Evolutionary conservation across 805 yeast genomes (phyloP).

Genomic region (Ogataea nitratoaversa): DNA sequence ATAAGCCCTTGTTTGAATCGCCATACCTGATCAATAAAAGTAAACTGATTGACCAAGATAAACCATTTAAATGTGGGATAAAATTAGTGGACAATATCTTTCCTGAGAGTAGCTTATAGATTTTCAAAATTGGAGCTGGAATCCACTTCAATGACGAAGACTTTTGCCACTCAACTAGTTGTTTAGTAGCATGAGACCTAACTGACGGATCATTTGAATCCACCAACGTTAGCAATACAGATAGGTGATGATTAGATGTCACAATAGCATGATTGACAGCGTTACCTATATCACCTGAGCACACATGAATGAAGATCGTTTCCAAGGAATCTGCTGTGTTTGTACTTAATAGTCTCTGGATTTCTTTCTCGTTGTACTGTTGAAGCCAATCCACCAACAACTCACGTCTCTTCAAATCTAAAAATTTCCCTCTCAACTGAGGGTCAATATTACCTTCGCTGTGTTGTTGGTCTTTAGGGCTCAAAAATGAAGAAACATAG

Average conservation of each 20-base stretch:
- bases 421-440: slow-evolving; percentile 6
- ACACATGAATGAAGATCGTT: slow-evolving; percentile 43
- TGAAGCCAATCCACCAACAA: slow-evolving; percentile 57
- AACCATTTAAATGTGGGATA: slow-evolving; percentile 36
- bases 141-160: slow-evolving; percentile 38
- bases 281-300: slow-evolving; percentile 51
- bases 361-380: slow-evolving; percentile 34
- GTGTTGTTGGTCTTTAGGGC: slow-evolving; percentile 3
- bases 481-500: slow-evolving; percentile 14
- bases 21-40: slow-evolving; percentile 64
- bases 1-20: slow-evolving; percentile 35
- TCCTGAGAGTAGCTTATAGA: slow-evolving; percentile 65
- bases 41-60: slow-evolving; percentile 66
- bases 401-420: slow-evolving; percentile 36
- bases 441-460: slow-evolving; percentile 8
- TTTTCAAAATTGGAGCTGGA: slow-evolving; percentile 51
- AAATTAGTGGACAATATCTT: slow-evolving; percentile 29
- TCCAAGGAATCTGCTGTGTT: slow-evolving; percentile 41
- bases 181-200: slow-evolving; percentile 50
- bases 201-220: slow-evolving; percentile 68
- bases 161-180: slow-evolving; percentile 62
- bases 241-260: slow-evolving; percentile 64
- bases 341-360: slow-evolving; percentile 26
- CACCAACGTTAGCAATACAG: slow-evolving; percentile 61
- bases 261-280: slow-evolving; percentile 62